Evolutionary conservation across 139 green algal species (phyloP), one percentile per base, ranked within the genome.

Genomic region (Chlamydomonas sphaeroides): DNA sequence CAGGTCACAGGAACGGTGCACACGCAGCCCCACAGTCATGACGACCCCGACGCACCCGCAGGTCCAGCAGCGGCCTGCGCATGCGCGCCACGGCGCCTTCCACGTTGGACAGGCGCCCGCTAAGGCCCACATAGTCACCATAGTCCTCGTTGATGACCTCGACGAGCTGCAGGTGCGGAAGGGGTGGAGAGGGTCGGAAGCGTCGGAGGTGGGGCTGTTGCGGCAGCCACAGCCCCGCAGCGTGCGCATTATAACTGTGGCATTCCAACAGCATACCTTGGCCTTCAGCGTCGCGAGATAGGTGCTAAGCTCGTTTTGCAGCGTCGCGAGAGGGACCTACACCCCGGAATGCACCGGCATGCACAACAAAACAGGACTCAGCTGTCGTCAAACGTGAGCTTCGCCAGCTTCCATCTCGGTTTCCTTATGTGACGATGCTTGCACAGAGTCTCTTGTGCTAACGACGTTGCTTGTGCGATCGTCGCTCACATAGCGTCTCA

Each of bases 121-220:
- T 95, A 17, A 99, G 91, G 73, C 88, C 91, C 26, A 98, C 94
- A 84, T 98, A 99, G 68, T 98, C 96, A 32, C 90, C 83, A 80
- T 98, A 99, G 89, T 99, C 95, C 49, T 95, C 91, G 70, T 99
- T 99, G 89, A 99, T 95, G 3, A 98, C 94, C 85, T 97, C 94
- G 35, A 97, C 92, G 8, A 98, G 83, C 88, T 93, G 85, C n/a
- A 66, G 0, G 53, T 32, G 36, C 6, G 30, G 33, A 25, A 5
- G 30, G 5, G 1, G 26, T 36, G 56, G 66, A 8, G 15, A 32
- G 33, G 4, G 49, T n/a, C n/a, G n/a, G n/a, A n/a, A n/a, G n/a
- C n/a, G 45, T 68, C 20, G 30, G 30, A 66, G n/a, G n/a, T n/a
- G n/a, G n/a, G 49, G 42, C 61, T 63, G 62, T 65, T 38, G 62